These are phyloP conservation scores for Selaginella moellendorffii DNA, from an alignment of 75 land plant genomes.

Conservation along the genomic window DNA sequence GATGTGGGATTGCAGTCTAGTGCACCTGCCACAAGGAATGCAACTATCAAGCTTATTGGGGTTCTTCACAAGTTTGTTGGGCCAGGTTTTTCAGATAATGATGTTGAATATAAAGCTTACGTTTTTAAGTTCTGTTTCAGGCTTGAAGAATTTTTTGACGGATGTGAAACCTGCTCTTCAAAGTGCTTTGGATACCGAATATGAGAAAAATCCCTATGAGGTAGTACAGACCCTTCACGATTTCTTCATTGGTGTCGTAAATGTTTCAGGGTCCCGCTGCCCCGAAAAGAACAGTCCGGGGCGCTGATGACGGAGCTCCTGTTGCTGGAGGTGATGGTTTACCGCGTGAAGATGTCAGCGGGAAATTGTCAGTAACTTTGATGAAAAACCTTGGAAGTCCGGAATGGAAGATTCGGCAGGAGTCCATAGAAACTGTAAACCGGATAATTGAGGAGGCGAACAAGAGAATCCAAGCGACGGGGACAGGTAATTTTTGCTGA, in stretches of 20 bases:
- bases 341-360: slow-evolving; percentile 97
- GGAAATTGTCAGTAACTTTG: slow-evolving; percentile 58
- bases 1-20: slow-evolving; percentile 92
- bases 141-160: slow-evolving; percentile 62
- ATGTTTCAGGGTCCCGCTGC: slow-evolving; percentile 55
- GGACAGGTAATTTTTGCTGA: slow-evolving; percentile 75
- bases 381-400: slow-evolving; percentile 72
- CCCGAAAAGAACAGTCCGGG: slow-evolving; percentile 59
- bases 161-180: slow-evolving; percentile 97
- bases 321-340: slow-evolving; percentile 66
- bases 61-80: slow-evolving; percentile 82
- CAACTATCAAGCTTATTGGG: slow-evolving; percentile 85
- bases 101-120: neutral
- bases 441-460: slow-evolving; percentile 91
- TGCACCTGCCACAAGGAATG: slow-evolving; percentile 78
- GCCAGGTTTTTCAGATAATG: slow-evolving; percentile 37
- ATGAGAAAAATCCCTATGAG: slow-evolving; percentile 96
- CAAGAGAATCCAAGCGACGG: slow-evolving; percentile 79
- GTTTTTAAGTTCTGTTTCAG: too few species aligned
- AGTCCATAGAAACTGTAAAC: slow-evolving; percentile 77
- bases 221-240: too few species aligned
- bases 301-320: slow-evolving; percentile 35
- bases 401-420: slow-evolving; percentile 97
- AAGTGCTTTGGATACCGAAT: slow-evolving; percentile 83
- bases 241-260: neutral